Conservation (phyloP, 345 rosid species). For the Kandelia obovata region DNA sequence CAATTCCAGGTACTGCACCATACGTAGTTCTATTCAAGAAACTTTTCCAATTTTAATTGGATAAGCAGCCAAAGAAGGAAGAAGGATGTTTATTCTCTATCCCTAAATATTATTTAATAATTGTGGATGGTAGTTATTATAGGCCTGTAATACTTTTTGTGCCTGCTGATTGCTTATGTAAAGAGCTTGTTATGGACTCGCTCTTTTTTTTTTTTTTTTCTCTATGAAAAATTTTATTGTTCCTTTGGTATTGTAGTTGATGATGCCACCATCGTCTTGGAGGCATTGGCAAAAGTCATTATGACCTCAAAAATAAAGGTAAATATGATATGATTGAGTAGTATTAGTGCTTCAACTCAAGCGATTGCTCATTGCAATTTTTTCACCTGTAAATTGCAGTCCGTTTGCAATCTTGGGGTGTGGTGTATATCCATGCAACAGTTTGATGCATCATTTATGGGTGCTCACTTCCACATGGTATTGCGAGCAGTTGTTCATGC, state of each 20-base stretch:
- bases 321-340: constrained; percentile 1
- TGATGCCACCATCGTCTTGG: constrained; percentile 26
- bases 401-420: constrained; percentile 47
- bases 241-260: constrained; percentile 26
- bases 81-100: no score
- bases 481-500: constrained; percentile 49
- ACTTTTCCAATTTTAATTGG: no score
- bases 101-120: no score
- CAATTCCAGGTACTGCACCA: constrained; percentile 32
- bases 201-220: not conserved
- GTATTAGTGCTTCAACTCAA: not conserved
- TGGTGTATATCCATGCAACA: constrained; percentile 66
- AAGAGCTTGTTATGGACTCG: not conserved
- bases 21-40: no score
- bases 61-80: no score
- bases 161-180: not conserved
- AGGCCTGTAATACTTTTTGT: no score
- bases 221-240: not conserved
- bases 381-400: constrained; percentile 30
- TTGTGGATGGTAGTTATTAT: no score
- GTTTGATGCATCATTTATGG: constrained; percentile 28
- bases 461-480: constrained; percentile 30
- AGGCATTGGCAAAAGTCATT: constrained; percentile 38
- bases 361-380: constrained; percentile 3
- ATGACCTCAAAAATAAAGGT: constrained; percentile 46